Evolutionary conservation across 2,329 filamentous ascomycete genomes (phyloP), one percentile per base, ranked within the genome.

Genomic region (Aspergillus amoenus): DNA sequence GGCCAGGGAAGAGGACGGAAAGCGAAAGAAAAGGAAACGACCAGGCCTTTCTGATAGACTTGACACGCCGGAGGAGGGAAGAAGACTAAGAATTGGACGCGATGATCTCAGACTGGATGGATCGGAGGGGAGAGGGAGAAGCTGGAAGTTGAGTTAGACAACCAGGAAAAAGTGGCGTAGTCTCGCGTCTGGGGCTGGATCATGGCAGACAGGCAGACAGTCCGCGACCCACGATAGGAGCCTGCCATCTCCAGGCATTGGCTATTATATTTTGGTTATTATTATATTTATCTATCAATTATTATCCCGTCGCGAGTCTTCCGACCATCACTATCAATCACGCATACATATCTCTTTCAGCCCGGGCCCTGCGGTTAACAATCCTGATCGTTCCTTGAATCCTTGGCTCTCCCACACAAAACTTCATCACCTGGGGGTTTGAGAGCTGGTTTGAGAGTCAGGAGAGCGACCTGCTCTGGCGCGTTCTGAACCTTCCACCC

Each of bases 181-280:
- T 41, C 11, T 30, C 24, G 17, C 30, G 41, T 47, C 51, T 47
- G 42, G 51, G 51, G 51, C 51, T 53, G 51, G 50, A 21, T 53
- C 42, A 53, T 53, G 32, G 42, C 50, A 53, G 49, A 18, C 12
- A 46, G 32, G 42, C 42, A 53, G 49, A 18, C 12, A 46, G 12
- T 17, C 46, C 15, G 13, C 13, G 50, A 47, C 51, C 51, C 51
- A 53, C 43, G 51, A 53, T 46, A 53, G 51, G 51, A 53, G 51
- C 17, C 37, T 42, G 48, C 37, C 48, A 47, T 47, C 44, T 22
- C 44, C 44, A 24, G 17, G 44, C 30, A 34, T 47, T 47, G 15
- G 15, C 9, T 37, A 37, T 37, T n/a, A 37, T 37, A 45, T 45
- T 11, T n/a, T n/a, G n/a, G 13, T 17, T n/a, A 12, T 8, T n/a